phyloP scores from a whole-genome alignment of 2,329 filamentous ascomycete species.

The Cladosporium sp. region DNA sequence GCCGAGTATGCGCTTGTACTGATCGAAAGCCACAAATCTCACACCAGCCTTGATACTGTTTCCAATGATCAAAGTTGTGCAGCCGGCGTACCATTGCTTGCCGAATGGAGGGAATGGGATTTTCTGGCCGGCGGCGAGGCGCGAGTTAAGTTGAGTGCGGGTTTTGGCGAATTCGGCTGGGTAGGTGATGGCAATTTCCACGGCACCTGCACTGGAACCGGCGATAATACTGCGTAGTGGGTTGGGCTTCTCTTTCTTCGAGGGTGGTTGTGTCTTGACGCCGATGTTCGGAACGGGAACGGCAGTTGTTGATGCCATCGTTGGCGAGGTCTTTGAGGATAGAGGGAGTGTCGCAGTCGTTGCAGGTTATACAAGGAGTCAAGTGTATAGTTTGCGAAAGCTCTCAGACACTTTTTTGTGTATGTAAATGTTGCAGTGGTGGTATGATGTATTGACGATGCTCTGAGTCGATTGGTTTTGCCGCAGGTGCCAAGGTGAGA shows the following conservation, averaged over 20 bases:
- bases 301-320: slow-evolving; percentile 26
- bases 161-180: slow-evolving; percentile 98
- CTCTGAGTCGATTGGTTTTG: slow-evolving; percentile 13
- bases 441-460: neutral
- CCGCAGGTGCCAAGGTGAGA: slow-evolving; percentile 1
- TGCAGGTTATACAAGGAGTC: too few species aligned
- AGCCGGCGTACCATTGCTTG: slow-evolving; percentile 93
- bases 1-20: slow-evolving; percentile 80
- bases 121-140: slow-evolving; percentile 78
- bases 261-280: slow-evolving; percentile 22
- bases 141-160: slow-evolving; percentile 85
- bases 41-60: slow-evolving; percentile 97
- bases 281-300: slow-evolving; percentile 31
- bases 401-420: neutral
- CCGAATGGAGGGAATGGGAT: slow-evolving; percentile 95
- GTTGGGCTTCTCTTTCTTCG: slow-evolving; percentile 61
- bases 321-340: neutral
- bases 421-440: neutral
- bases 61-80: slow-evolving; percentile 93
- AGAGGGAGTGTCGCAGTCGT: neutral
- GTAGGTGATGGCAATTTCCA: slow-evolving; percentile 95
- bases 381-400: neutral
- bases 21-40: slow-evolving; percentile 93
- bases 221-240: slow-evolving; percentile 87
- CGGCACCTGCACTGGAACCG: slow-evolving; percentile 87